phyloP scores from a whole-genome alignment of 1,284 basidiomycete species.

The Rhodotorula sp. region DNA sequence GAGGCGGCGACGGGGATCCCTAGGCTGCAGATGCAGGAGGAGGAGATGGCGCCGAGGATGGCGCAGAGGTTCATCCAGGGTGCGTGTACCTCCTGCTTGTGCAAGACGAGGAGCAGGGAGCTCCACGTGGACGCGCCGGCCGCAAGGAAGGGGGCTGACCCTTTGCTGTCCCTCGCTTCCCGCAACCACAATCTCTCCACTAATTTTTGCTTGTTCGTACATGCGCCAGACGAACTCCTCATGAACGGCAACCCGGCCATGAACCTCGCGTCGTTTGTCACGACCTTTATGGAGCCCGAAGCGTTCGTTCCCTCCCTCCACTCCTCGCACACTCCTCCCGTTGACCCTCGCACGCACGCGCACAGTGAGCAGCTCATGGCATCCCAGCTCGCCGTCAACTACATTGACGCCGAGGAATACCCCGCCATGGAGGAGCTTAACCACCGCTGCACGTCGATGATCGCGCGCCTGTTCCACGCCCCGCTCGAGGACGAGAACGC shows the following conservation, averaged over 20 bases:
- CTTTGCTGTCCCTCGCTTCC: neutral
- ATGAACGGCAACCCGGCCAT: slow-evolving; percentile 40
- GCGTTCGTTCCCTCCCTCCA: neutral
- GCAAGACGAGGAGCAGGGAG: no score
- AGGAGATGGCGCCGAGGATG: slow-evolving; percentile 34
- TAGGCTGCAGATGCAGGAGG: slow-evolving; percentile 41
- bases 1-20: slow-evolving; percentile 39
- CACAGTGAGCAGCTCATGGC: slow-evolving; percentile 47
- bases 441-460: slow-evolving; percentile 52
- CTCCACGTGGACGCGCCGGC: no score
- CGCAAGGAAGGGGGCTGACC: neutral
- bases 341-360: neutral
- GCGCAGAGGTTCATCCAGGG: slow-evolving; percentile 37
- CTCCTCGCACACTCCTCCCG: neutral
- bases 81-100: neutral
- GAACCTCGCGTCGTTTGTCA: slow-evolving; percentile 43
- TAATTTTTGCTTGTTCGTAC: no score
- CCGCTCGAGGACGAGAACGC: slow-evolving; percentile 44
- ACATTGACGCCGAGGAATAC: slow-evolving; percentile 50
- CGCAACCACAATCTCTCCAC: no score
- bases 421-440: slow-evolving; percentile 58
- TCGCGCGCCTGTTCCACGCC: slow-evolving; percentile 51
- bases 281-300: slow-evolving; percentile 45
- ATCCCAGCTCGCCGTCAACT: slow-evolving; percentile 40
- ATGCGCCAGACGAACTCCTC: slow-evolving; percentile 22